phyloP scores from a whole-genome alignment of 1,284 basidiomycete species.

The Trametes sp. region DNA sequence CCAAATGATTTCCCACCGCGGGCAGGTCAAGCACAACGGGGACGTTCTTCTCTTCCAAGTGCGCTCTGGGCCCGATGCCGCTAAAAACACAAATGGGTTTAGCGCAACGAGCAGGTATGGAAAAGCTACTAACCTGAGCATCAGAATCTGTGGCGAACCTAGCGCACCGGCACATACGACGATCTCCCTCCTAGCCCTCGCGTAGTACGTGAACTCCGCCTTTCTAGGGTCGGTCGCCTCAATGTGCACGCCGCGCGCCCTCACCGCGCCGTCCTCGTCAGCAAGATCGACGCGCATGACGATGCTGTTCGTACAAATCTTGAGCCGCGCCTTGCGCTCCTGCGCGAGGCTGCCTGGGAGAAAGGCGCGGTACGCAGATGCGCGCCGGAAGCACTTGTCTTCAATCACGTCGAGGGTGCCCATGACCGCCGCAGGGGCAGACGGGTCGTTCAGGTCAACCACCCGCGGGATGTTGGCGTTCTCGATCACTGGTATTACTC shows the following conservation, averaged over 20 bases:
- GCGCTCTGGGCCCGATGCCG: slow-evolving; percentile 42
- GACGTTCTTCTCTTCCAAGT: slow-evolving; percentile 40
- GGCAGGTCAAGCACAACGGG: slow-evolving; percentile 42
- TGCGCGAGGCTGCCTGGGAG: slow-evolving; percentile 35
- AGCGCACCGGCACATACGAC: slow-evolving; percentile 44
- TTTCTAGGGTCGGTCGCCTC: slow-evolving; percentile 14
- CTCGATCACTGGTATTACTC: slow-evolving; percentile 21
- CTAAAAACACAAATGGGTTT: slow-evolving; percentile 11
- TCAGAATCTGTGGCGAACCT: slow-evolving; percentile 43
- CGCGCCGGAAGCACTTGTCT: slow-evolving; percentile 34
- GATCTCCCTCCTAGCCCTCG: slow-evolving; percentile 40
- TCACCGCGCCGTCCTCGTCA: slow-evolving; percentile 7
- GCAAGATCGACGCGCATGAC: slow-evolving; percentile 29
- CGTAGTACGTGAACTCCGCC: slow-evolving; percentile 20
- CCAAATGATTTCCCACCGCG: slow-evolving; percentile 40
- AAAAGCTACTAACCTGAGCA: slow-evolving; percentile 40
- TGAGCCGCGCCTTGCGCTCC: slow-evolving; percentile 31
- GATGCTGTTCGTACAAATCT: slow-evolving; percentile 40
- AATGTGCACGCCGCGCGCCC: slow-evolving; percentile 28
- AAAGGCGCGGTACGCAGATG: slow-evolving; percentile 41
- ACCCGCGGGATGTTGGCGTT: slow-evolving; percentile 34
- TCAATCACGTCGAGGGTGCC: slow-evolving; percentile 36
- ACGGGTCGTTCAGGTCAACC: slow-evolving; percentile 40
- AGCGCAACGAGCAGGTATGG: not conserved
- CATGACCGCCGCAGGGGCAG: slow-evolving; percentile 34